These are phyloP conservation scores for Microcos paniculata DNA, from an alignment of 345 rosid genomes.

Conservation along the genomic window DNA sequence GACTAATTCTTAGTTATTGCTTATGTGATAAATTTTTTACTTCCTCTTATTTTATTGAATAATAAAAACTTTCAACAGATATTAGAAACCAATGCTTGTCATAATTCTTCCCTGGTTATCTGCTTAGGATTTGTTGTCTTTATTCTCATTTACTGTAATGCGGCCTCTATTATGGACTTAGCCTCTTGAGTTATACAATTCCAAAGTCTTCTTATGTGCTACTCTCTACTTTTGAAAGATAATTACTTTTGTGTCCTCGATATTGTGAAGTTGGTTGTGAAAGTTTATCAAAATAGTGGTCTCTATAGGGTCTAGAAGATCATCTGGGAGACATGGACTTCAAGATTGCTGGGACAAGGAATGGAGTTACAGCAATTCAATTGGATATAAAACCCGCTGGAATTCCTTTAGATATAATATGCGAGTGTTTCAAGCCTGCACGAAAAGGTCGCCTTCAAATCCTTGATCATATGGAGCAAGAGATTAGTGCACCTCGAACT, in stretches of 20 bases:
- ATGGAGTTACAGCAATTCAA: slow-evolving; percentile 89
- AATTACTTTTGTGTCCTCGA: background rate
- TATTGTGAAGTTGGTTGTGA: slow-evolving; percentile 2
- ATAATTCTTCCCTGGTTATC: background rate
- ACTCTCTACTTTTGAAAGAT: background rate
- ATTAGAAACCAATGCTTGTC: background rate
- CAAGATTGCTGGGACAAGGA: slow-evolving; percentile 93
- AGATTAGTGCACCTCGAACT: slow-evolving; percentile 65
- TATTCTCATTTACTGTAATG: background rate
- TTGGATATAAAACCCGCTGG: slow-evolving; percentile 99
- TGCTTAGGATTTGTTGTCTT: background rate
- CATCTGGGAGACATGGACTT: slow-evolving; percentile 99
- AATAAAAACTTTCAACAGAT: background rate
- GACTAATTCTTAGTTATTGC: background rate
- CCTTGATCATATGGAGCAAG: slow-evolving; percentile 84
- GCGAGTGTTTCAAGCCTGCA: slow-evolving; percentile 84
- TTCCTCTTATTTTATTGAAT: background rate
- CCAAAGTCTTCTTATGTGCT: background rate
- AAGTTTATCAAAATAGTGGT: slow-evolving; percentile 9
- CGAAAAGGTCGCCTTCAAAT: slow-evolving; percentile 86
- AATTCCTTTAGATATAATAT: slow-evolving; percentile 88
- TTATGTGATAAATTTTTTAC: slow-evolving; percentile 11
- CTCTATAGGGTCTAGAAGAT: slow-evolving; percentile 90
- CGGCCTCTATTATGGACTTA: background rate
- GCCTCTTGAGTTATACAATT: background rate